Percentiles rank a stretch among this genome's conserved stretches.
Conservation (phyloP, 2,329 filamentous ascomycete species). For the Akanthomyces lecanii region DNA sequence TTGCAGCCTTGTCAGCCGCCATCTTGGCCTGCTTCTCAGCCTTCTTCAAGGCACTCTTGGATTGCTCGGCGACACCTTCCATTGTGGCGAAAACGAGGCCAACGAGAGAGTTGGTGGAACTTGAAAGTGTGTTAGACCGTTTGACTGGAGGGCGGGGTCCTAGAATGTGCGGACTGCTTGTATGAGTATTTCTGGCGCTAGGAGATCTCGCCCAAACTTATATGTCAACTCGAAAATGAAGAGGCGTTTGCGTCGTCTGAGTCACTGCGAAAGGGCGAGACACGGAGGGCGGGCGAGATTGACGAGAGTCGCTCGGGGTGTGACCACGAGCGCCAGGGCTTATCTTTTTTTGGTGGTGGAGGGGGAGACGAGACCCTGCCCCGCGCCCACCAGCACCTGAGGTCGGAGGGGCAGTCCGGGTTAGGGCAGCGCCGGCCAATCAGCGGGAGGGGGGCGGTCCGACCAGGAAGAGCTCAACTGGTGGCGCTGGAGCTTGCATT, state of each 20-base stretch:
- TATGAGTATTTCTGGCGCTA: not conserved
- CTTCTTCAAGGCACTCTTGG: constrained; percentile 63
- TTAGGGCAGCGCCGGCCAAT: constrained; percentile 15
- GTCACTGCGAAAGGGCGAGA: constrained; percentile 11
- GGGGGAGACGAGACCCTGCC: constrained; percentile 16
- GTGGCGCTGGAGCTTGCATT: not conserved
- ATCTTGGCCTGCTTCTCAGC: constrained; percentile 60
- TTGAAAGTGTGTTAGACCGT: constrained; percentile 1
- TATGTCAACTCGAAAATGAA: not conserved
- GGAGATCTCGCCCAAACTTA: constrained; percentile 2
- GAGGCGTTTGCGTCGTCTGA: constrained; percentile 6
- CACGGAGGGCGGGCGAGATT: constrained; percentile 10
- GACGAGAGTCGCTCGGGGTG: constrained; percentile 5
- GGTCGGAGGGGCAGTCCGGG: constrained; percentile 14
- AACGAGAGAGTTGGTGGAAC: constrained; percentile 12
- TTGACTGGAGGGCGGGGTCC: constrained; percentile 8
- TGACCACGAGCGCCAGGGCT: constrained; percentile 11
- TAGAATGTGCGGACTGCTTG: not conserved
- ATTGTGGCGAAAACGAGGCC: constrained; percentile 23
- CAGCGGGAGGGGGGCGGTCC: not conserved
- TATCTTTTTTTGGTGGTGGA: constrained; percentile 17
- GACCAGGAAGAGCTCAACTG: not conserved
- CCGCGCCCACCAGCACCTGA: constrained; percentile 11
- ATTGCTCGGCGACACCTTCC: constrained; percentile 37
- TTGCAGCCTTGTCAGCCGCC: constrained; percentile 58